Evolutionary conservation across 495 filamentous ascomycete species (phyloP), one percentile per base, ranked within the genome.

Genomic region (Oidiodendron maius): DNA sequence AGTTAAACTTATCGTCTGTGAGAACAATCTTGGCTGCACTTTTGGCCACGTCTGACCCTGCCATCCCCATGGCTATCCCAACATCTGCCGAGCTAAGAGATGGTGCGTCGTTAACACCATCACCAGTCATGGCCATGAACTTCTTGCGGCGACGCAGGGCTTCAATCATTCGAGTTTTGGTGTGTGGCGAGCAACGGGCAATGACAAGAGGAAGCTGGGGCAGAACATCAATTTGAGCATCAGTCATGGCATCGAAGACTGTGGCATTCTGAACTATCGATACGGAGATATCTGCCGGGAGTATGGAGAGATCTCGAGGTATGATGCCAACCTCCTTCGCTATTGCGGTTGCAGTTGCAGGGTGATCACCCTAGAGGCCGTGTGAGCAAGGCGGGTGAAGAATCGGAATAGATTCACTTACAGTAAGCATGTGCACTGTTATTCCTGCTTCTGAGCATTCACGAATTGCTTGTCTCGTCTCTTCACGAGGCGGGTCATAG

Each of bases 1-100:
- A 63, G 44, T 72, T 62, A 57, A 93, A 93, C 62, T 95, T 91
- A 64, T 94, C 89, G 63, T 93, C 87, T 0, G 88, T 91, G 17
- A 96, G 78, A 43, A 96, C 85, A 64, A 96, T 95, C 40, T 82
- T 81, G 0, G 89, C 83, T 9, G 83, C 84, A 40, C 79, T 80
- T 60, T 95, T 94, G 21, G 89, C 89, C n/a, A 95, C 89, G 52
- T 95, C 90, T 20, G 84, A 89, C 3, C 89, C 90, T 37, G 82
- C 86, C 70, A 72, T 78, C 12, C 87, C 87, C 86, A 91, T 91
- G 17, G 87, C 87, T 49, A 93, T 93, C 22, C 87, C 87, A 6
- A 91, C 85, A 55, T 93, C 87, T 3, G 88, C 84, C 18, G 78
- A 70, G 50, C 83, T 84, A 22, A 94, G 70, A 10, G 84, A 85